Evolutionary conservation across 139 green algal species (phyloP), one percentile per base, ranked within the genome.

Genomic region (Dunaliella sp.): DNA sequence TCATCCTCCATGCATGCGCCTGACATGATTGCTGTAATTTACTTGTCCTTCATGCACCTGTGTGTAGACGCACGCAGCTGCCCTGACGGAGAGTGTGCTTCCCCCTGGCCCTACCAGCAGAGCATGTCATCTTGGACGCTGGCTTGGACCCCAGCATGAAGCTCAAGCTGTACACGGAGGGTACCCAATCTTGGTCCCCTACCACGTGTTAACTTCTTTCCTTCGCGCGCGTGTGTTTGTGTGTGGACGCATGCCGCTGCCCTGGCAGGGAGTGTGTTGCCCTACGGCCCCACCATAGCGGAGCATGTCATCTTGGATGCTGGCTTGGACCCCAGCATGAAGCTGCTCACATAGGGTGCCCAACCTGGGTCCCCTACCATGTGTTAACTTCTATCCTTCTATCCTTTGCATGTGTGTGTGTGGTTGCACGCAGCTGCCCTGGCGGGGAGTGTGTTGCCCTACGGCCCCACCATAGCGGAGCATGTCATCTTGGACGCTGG

Each of bases 231-330:
- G 48, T 65, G 48, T 65, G 48, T 80, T 21, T 35, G 31, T 35
- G 31, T 80, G 16, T 33, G 30, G 21, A 3, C 38, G 21, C 84
- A 83, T n/a, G n/a, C n/a, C n/a, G n/a, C n/a, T 0, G 72, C 88
- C 0, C 16, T 94, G 0, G 78, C 80, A 22, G 79, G n/a, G 31
- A 65, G 48, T 65, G 57, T 92, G 3, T 36, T 96, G 83, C 92
- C 92, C 32, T 98, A 98, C 84, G 96, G 96, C 0, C 95, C 96
- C 0, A 85, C 88, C 25, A 85, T 98, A 2, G 90, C 89, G 0
- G 95, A 99, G 85, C 97, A 99, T 87, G 93, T 92, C 81, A 85
- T 95, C 1, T 83, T 94, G 33, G 80, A 85, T 36, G 95, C 96
- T 2, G 90, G 91, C 0, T 83, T 99, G n/a, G 76, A 91, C 0